Conservation (phyloP, 2,329 filamentous ascomycete species). For the Colletotrichum camelliae region DNA sequence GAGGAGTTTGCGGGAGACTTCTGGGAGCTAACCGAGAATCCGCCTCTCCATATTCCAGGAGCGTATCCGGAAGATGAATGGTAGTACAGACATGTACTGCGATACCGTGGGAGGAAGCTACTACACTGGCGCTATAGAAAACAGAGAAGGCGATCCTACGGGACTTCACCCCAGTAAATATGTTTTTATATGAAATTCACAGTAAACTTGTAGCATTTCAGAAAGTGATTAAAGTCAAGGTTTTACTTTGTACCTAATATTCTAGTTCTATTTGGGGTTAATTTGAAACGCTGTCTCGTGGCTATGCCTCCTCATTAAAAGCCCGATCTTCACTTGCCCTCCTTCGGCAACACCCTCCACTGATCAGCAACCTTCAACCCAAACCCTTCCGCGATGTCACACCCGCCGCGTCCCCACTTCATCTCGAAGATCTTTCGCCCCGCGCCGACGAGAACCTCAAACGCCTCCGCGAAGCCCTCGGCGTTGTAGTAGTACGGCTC, state of each 20-base stretch:
- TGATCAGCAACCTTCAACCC: constrained; percentile 47
- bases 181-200: too few relatives aligned
- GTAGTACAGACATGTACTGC: background rate
- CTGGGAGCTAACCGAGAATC: background rate
- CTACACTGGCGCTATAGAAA: too few relatives aligned
- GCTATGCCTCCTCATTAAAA: background rate
- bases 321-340: background rate
- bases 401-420: constrained; percentile 53
- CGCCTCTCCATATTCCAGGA: background rate
- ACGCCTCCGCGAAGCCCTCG: constrained; percentile 47
- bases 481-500: constrained; percentile 59
- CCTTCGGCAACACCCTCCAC: constrained; percentile 49
- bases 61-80: background rate
- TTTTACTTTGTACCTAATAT: rapidly evolving
- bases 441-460: constrained; percentile 50
- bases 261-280: background rate
- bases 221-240: too few relatives aligned
- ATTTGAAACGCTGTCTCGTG: background rate
- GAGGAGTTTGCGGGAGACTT: constrained; percentile 5
- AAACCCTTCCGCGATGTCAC: constrained; percentile 41
- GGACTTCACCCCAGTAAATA: too few relatives aligned
- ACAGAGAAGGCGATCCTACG: too few relatives aligned
- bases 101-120: too few relatives aligned
- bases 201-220: too few relatives aligned
- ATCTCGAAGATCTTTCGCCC: constrained; percentile 45